These are phyloP conservation scores for grape (Vitis vinifera) DNA, from an alignment of 164 flowering plant species.

Conservation along the genomic window DNA sequence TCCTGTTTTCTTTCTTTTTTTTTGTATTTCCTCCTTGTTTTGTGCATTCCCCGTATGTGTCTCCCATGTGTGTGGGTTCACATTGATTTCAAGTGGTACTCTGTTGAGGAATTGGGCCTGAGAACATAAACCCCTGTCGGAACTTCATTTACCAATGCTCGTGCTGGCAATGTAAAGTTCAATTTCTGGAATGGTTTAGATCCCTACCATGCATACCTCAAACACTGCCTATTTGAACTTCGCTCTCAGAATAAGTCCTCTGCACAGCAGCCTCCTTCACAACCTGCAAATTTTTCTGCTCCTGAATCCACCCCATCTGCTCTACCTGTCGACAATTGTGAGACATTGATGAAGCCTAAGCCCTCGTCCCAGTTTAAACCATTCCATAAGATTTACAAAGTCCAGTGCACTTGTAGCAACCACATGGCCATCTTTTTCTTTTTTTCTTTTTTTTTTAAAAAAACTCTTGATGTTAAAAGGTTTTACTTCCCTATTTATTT, in stretches of 20 bases:
- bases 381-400: conserved; percentile 41
- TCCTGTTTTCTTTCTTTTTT: too few species aligned
- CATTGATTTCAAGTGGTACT: too few species aligned
- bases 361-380: conserved; percentile 61
- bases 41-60: too few species aligned
- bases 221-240: conserved; percentile 79
- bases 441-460: too few species aligned
- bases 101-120: conserved; percentile 74
- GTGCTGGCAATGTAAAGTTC: conserved; percentile 96
- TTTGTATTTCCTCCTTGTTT: too few species aligned
- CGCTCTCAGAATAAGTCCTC: conserved; percentile 64
- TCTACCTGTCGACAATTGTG: conserved; percentile 29
- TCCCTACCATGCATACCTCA: conserved; percentile 95
- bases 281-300: conserved; percentile 40
- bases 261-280: conserved; percentile 34
- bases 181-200: conserved; percentile 81
- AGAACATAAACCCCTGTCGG: conserved; percentile 84
- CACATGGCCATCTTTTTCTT: too few species aligned
- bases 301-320: conserved; percentile 32
- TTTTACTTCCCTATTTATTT: too few species aligned
- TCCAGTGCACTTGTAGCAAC: too few species aligned
- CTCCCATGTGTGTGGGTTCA: too few species aligned
- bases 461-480: too few species aligned
- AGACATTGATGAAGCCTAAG: conserved; percentile 51
- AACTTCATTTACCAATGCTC: conserved; percentile 91